Percentiles rank a stretch among this genome's conserved stretches.
phyloP scores from a whole-genome alignment of 2,329 filamentous ascomycete genomes.

The Curvularia spicifera region DNA sequence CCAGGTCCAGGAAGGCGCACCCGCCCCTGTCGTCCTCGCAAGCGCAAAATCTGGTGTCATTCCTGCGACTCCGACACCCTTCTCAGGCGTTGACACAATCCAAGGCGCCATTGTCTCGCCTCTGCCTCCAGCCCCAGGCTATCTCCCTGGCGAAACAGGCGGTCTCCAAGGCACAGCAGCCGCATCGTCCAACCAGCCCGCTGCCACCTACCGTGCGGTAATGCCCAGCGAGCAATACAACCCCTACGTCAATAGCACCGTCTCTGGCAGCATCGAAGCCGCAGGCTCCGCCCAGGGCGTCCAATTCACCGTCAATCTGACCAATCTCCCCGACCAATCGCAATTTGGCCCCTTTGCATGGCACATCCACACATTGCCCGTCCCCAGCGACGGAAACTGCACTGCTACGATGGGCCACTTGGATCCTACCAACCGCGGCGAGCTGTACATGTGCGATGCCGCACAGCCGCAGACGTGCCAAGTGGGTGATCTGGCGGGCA shows the following conservation, averaged over 20 bases:
- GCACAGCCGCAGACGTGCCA: constrained; percentile 45
- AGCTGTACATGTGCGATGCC: constrained; percentile 43
- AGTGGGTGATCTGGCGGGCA: constrained; percentile 53
- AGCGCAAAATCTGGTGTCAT: constrained; percentile 34
- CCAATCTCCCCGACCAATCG: constrained; percentile 44
- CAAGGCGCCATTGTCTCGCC: constrained; percentile 37
- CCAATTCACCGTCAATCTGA: constrained; percentile 48
- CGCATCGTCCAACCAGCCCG: constrained; percentile 27
- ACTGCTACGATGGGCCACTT: constrained; percentile 46
- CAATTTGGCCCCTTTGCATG: constrained; percentile 38
- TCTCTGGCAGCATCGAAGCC: constrained; percentile 44
- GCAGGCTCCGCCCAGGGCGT: constrained; percentile 42
- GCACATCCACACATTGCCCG: constrained; percentile 50
- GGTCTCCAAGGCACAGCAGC: constrained; percentile 31
- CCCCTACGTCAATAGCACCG: constrained; percentile 22
- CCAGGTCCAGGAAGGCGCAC: constrained; percentile 27
- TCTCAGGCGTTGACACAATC: constrained; percentile 32
- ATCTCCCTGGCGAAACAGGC: constrained; percentile 18
- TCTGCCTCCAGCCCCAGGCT: constrained; percentile 29
- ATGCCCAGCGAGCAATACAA: constrained; percentile 33
- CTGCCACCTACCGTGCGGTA: constrained; percentile 32
- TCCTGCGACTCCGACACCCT: constrained; percentile 25
- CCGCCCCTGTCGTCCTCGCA: constrained; percentile 23
- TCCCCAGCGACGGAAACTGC: constrained; percentile 49
- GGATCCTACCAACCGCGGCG: constrained; percentile 48